These are phyloP conservation scores for Lachnellula cervina DNA, from an alignment of 2,329 filamentous ascomycete genomes.

Conservation along the genomic window DNA sequence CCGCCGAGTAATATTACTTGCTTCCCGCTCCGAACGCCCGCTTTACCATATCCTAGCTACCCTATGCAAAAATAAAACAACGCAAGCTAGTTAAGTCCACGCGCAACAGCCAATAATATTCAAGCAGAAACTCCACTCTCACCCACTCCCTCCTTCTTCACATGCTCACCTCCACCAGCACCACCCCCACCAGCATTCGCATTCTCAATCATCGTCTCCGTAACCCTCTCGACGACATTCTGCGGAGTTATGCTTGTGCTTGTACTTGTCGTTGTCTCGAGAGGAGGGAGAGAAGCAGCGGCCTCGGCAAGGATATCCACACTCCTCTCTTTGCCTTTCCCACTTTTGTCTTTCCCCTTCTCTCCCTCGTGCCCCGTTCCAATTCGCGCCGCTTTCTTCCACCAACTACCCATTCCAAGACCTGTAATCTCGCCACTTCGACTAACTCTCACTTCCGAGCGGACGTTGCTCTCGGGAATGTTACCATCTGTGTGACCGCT, in stretches of 20 bases:
- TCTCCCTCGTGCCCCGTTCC: slow-evolving; percentile 8
- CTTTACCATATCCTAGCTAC: no score
- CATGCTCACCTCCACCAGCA: no score
- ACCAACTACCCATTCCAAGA: slow-evolving; percentile 24
- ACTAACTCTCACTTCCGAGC: slow-evolving; percentile 1
- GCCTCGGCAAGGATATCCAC: neutral
- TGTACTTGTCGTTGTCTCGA: neutral
- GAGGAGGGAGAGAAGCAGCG: neutral
- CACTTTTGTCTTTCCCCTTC: neutral
- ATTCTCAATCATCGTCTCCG: slow-evolving; percentile 19
- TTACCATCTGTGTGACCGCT: slow-evolving; percentile 1
- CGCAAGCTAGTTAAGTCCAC: no score
- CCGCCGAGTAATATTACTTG: no score
- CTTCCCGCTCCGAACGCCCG: no score
- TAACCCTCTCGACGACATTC: slow-evolving; percentile 12
- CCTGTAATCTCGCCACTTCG: slow-evolving; percentile 17
- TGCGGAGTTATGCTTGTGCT: neutral
- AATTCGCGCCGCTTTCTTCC: slow-evolving; percentile 11
- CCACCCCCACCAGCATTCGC: slow-evolving; percentile 2
- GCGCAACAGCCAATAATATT: no score
- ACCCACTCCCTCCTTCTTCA: no score
- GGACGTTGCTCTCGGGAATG: slow-evolving; percentile 12
- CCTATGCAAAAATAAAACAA: no score
- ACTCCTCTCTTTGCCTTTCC: neutral
- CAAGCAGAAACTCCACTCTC: no score